Evolutionary conservation across 805 yeast genomes (phyloP), one percentile per base, ranked within the genome.

Genomic region (Yarrowia phangngaensis): DNA sequence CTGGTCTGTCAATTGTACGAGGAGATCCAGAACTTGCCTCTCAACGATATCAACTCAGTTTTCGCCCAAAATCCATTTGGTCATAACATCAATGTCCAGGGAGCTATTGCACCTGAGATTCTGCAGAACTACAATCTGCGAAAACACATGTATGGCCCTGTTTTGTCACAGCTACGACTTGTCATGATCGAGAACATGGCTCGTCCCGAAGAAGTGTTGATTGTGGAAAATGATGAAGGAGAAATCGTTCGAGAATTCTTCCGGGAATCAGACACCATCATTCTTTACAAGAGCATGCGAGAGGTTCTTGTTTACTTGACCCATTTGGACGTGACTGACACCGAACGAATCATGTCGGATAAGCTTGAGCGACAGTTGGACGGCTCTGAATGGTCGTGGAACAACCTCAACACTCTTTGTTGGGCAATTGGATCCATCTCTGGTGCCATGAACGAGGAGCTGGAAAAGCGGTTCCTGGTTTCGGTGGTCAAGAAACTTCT

Each of bases 361-460:
- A 92, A 92, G 68, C 75, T 92, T 57, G 85, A 92, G 12, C 78
- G 84, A 60, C 98, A 92, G 70, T 28, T 90, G 47, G 97, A 92
- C 66, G 97, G 94, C 33, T 75, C 85, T 50, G 98, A 92, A 70
- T 92, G 99, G 99, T 89, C 97, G 20, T 92, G 98, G 97, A 94
- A 88, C 64, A 90, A 90, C 63, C 83, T 92, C 60, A 92, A 92
- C 66, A 92, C 97, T 3, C 70, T 92, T 56, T 92, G 97, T 72
- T 92, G 99, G 99, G 99, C 99, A 8, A 92, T 92, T 65, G 99
- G 99, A 54, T 90, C 97, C 12, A 92, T 92, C 52, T 87, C 97
- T 3, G 97, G 98, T 63, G 85, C 98, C 1, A 92, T 92, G 98
- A 88, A 85, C 63, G 97, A 92, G 69, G 95, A 88, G 57, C 84